Conservation (phyloP, 164 flowering plant species). For the Vitis labrusca region DNA sequence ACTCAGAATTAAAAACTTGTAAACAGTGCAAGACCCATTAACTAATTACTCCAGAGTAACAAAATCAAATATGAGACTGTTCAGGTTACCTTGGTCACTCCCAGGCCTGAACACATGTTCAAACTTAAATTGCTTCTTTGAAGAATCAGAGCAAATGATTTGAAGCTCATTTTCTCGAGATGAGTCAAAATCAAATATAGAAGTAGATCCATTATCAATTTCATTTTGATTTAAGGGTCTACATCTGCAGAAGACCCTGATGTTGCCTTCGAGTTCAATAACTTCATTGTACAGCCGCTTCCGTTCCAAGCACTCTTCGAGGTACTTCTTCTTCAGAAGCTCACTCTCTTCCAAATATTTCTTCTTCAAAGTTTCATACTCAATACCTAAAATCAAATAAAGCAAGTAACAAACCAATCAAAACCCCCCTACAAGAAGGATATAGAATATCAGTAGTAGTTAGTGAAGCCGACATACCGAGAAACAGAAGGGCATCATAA, state of each 20-base stretch:
- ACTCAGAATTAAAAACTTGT: too few species aligned
- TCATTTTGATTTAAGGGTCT: conserved; percentile 71
- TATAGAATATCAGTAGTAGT: neutral
- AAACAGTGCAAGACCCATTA: neutral
- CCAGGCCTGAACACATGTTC: conserved; percentile 77
- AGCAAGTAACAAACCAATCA: too few species aligned
- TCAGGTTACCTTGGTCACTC: conserved; percentile 67
- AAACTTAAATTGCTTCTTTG: conserved; percentile 76
- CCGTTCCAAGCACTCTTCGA: conserved; percentile 58
- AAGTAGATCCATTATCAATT: conserved; percentile 43
- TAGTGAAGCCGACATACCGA: conserved; percentile 41
- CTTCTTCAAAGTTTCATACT: conserved; percentile 49
- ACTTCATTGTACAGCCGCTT: conserved; percentile 86
- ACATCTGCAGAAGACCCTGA: conserved; percentile 90
- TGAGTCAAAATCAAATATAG: conserved; percentile 63
- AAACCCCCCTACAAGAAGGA: neutral
- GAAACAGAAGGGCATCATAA: conserved; percentile 34
- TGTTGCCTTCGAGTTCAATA: conserved; percentile 85
- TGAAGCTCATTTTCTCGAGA: conserved; percentile 67
- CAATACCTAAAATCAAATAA: conserved; percentile 39
- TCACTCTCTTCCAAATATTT: conserved; percentile 23
- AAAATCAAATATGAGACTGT: too few species aligned
- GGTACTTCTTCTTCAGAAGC: neutral
- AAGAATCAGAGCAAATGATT: conserved; percentile 57
- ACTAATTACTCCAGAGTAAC: neutral